phyloP scores from a whole-genome alignment of 176 grass and related monocot species.

The Oryza brachyantha region DNA sequence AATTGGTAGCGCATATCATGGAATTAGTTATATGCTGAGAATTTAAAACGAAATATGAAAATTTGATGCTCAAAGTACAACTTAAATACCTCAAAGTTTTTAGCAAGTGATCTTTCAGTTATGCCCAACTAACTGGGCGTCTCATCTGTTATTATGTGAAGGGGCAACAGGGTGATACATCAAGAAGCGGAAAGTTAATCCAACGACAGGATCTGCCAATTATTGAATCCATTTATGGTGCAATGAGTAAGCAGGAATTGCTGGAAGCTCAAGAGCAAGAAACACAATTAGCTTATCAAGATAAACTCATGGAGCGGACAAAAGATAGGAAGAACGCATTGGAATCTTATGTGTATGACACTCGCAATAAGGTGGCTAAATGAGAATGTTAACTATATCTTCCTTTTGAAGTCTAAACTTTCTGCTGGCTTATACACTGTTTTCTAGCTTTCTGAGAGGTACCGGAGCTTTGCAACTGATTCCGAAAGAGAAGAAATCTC shows the following conservation, averaged over 20 bases:
- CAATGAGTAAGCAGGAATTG: constrained; percentile 63
- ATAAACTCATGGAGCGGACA: constrained; percentile 78
- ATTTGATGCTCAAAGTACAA: neutral
- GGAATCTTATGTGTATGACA: constrained; percentile 92
- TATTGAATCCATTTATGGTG: constrained; percentile 56
- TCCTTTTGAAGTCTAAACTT: constrained; percentile 1
- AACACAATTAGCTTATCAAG: constrained; percentile 64
- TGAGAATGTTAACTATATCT: constrained; percentile 6
- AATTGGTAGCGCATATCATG: neutral
- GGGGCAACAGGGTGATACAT: constrained; percentile 41
- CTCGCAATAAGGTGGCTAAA: constrained; percentile 77
- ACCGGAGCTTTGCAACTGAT: constrained; percentile 88
- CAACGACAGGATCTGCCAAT: constrained; percentile 59
- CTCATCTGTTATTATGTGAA: constrained; percentile 32
- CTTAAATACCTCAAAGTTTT: neutral
- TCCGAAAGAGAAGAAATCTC: constrained; percentile 85
- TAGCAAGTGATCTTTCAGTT: constrained; percentile 4
- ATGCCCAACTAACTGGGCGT: neutral
- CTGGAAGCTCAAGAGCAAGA: constrained; percentile 78
- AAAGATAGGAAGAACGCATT: constrained; percentile 95
- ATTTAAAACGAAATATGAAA: constrained; percentile 10
- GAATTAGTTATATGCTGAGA: constrained; percentile 20
- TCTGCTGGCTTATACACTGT: constrained; percentile 25
- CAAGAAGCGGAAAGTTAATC: constrained; percentile 43
- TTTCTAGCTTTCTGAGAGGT: constrained; percentile 87